Conservation (phyloP, 225 moss, liverwort and hornwort genomes). For the Ulota crispa region DNA sequence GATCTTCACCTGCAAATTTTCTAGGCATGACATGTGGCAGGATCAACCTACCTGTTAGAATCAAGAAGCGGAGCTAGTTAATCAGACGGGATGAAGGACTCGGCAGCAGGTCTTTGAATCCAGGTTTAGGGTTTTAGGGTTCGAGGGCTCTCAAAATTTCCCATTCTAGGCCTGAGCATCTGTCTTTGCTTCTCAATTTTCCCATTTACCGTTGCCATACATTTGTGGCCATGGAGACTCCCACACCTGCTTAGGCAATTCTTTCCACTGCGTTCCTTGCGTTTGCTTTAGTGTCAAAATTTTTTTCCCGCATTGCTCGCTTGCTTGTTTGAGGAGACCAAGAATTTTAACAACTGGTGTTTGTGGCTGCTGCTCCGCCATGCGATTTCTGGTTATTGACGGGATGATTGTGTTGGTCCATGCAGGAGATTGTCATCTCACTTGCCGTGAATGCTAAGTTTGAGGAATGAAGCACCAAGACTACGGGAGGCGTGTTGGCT, state of each 20-base stretch:
- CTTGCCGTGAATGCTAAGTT: constrained; percentile 54
- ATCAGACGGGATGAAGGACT: neutral
- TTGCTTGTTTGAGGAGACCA: neutral
- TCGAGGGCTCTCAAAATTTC: neutral
- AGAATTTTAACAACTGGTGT: neutral
- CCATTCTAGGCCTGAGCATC: neutral
- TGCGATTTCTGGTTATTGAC: neutral
- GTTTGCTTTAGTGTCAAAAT: neutral
- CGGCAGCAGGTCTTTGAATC: neutral
- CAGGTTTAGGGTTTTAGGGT: neutral
- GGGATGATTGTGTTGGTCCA: neutral
- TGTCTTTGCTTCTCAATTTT: neutral
- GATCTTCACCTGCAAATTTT: no score
- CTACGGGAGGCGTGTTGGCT: constrained; percentile 71
- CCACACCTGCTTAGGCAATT: constrained; percentile 18
- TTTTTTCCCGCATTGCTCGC: neutral
- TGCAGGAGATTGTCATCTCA: constrained; percentile 47
- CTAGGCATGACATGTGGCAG: no score
- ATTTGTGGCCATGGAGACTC: constrained; percentile 24
- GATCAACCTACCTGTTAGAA: no score
- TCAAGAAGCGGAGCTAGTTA: no score
- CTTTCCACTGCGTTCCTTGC: neutral
- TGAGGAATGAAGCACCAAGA: constrained; percentile 87
- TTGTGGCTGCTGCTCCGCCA: neutral
- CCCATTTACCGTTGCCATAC: neutral